Conservation (phyloP, 1,139 yeast genomes). For the Pichia sp. region DNA sequence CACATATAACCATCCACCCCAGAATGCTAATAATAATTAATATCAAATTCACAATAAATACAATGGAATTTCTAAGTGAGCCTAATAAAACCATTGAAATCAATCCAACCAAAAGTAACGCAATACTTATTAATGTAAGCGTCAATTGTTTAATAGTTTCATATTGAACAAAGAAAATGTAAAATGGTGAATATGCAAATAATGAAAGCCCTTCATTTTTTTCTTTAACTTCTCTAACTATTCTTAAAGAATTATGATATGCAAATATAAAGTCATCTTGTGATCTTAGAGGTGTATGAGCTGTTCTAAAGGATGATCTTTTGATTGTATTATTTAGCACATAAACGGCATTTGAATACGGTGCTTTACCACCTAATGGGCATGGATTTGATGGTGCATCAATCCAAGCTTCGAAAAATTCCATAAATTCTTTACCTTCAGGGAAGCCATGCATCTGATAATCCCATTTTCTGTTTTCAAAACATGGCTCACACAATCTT, state of each 20-base stretch:
- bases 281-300: slow-evolving; percentile 76
- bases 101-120: slow-evolving; percentile 48
- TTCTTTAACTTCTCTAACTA: slow-evolving; percentile 52
- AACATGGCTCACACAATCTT: slow-evolving; percentile 71
- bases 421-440: slow-evolving; percentile 58
- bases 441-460: slow-evolving; percentile 83
- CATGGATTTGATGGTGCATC: slow-evolving; percentile 79
- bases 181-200: slow-evolving; percentile 89
- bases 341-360: slow-evolving; percentile 62
- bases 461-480: slow-evolving; percentile 55
- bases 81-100: slow-evolving; percentile 55
- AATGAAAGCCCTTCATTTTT: slow-evolving; percentile 44
- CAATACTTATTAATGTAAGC: slow-evolving; percentile 47
- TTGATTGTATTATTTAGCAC: slow-evolving; percentile 34
- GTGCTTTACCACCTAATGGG: slow-evolving; percentile 94
- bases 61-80: slow-evolving; percentile 52
- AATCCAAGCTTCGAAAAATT: slow-evolving; percentile 75
- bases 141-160: slow-evolving; percentile 55
- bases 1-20: slow-evolving; percentile 73
- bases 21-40: slow-evolving; percentile 68
- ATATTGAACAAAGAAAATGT: slow-evolving; percentile 89
- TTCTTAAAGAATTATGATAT: slow-evolving; percentile 65
- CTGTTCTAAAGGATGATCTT: slow-evolving; percentile 68
- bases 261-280: slow-evolving; percentile 82
- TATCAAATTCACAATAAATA: slow-evolving; percentile 53